These are phyloP conservation scores for Plectosphaerella cucumerina DNA, from an alignment of 2,329 filamentous ascomycete species.

Conservation along the genomic window DNA sequence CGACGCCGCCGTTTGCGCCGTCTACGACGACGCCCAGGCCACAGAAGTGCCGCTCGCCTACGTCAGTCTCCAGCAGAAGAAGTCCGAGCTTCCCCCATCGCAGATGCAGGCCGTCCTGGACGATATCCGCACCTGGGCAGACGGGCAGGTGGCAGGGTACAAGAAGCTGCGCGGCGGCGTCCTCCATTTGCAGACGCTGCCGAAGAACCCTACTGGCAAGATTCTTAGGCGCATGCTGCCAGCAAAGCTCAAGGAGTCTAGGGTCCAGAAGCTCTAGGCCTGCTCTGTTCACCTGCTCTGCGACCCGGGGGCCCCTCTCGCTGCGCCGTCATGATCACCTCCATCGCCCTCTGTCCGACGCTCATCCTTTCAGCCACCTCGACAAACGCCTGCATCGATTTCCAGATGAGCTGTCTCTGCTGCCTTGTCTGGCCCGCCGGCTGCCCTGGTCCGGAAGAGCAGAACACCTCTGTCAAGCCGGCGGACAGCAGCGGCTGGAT, in stretches of 20 bases:
- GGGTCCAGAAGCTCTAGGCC: no score
- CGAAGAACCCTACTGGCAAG: constrained; percentile 32
- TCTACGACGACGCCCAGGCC: constrained; percentile 30
- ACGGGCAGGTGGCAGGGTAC: constrained; percentile 33
- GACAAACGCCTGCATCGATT: constrained; percentile 1
- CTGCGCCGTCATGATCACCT: constrained; percentile 1
- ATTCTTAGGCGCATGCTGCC: constrained; percentile 19
- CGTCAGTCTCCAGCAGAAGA: constrained; percentile 23
- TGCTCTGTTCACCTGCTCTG: no score
- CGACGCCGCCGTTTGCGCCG: constrained; percentile 28
- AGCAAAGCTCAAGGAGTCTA: constrained; percentile 9
- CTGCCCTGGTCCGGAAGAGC: background rate
- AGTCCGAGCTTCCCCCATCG: constrained; percentile 1
- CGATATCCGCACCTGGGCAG: constrained; percentile 24
- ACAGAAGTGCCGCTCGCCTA: constrained; percentile 34
- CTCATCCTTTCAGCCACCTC: constrained; percentile 1
- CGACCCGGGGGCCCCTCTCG: constrained; percentile 14
- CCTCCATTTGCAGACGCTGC: constrained; percentile 25
- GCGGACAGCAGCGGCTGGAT: constrained; percentile 1
- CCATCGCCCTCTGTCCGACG: background rate
- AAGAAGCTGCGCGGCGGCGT: constrained; percentile 35
- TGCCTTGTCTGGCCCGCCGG: background rate
- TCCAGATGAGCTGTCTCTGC: background rate
- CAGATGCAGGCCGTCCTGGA: constrained; percentile 14
- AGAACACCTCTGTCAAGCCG: background rate